Evolutionary conservation across 1,284 basidiomycete species (phyloP).

Genomic region (Sutorius eximius): DNA sequence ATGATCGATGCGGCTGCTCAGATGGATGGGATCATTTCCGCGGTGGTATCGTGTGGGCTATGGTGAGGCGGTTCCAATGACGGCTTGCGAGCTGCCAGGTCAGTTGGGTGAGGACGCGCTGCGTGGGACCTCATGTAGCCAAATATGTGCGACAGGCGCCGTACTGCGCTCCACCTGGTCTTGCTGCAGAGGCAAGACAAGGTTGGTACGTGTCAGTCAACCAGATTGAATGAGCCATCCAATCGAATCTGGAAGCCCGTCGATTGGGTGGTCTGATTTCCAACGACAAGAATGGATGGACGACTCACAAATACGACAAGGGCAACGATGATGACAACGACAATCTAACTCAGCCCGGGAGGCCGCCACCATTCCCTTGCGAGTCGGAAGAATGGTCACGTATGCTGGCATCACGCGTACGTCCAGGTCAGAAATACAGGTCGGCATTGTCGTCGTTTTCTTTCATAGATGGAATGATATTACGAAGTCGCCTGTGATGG

Average conservation of each 20-base stretch:
- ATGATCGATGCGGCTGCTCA: conserved; percentile 20
- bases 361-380: conserved; percentile 20
- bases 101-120: conserved; percentile 3
- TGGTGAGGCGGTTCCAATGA: conserved; percentile 9
- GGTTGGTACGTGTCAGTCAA: not conserved
- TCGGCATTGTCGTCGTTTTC: conserved; percentile 4
- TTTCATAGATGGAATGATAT: conserved; percentile 13
- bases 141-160: not conserved
- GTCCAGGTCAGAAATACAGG: not conserved
- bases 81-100: conserved; percentile 8
- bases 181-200: not conserved
- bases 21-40: conserved; percentile 27
- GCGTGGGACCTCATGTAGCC: conserved; percentile 9
- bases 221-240: conserved; percentile 5
- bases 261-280: conserved; percentile 1
- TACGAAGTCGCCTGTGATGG: conserved; percentile 17
- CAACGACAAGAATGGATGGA: not conserved
- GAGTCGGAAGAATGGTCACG: conserved; percentile 18
- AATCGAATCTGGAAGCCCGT: not conserved
- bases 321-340: not conserved
- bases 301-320: conserved; percentile 8
- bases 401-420: conserved; percentile 1
- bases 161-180: not conserved
- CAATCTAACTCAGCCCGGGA: conserved; percentile 1
- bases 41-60: conserved; percentile 8